Percentiles rank a stretch among this genome's conserved stretches.
These are phyloP conservation scores for Puccinia horiana DNA, from an alignment of 1,284 basidiomycete species.

Conservation along the genomic window DNA sequence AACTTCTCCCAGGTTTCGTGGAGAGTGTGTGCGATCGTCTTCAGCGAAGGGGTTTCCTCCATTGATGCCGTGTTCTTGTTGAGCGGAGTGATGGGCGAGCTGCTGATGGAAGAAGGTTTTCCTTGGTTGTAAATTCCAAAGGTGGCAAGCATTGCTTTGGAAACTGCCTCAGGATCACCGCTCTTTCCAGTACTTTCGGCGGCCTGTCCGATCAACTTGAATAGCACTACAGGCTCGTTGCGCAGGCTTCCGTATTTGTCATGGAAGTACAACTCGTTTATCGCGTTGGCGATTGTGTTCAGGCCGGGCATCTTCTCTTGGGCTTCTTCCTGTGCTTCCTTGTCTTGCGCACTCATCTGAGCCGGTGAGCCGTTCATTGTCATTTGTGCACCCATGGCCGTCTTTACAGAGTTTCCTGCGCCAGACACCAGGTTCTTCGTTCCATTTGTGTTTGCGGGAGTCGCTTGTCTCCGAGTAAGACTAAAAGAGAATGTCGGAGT, in stretches of 20 bases:
- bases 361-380: not conserved
- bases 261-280: constrained; percentile 30
- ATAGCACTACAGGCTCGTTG: not conserved
- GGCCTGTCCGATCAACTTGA: constrained; percentile 20
- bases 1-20: constrained; percentile 27
- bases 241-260: not conserved
- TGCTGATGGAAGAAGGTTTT: not conserved
- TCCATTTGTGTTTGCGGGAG: not conserved
- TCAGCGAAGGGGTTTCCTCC: not conserved
- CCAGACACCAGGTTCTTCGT: not conserved
- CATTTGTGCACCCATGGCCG: not conserved
- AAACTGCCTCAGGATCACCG: constrained; percentile 19
- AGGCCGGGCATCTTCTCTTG: constrained; percentile 20
- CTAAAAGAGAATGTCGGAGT: not conserved
- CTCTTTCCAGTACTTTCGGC: not conserved
- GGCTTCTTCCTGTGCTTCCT: constrained; percentile 16
- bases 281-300: constrained; percentile 29
- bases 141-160: constrained; percentile 23
- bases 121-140: constrained; percentile 24
- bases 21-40: not conserved
- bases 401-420: not conserved
- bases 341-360: not conserved
- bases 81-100: not conserved
- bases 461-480: not conserved
- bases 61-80: not conserved